Base-by-base conservation (phyloP, 352 stramenopile species). In the Elongisporangium prolatum region DNA sequence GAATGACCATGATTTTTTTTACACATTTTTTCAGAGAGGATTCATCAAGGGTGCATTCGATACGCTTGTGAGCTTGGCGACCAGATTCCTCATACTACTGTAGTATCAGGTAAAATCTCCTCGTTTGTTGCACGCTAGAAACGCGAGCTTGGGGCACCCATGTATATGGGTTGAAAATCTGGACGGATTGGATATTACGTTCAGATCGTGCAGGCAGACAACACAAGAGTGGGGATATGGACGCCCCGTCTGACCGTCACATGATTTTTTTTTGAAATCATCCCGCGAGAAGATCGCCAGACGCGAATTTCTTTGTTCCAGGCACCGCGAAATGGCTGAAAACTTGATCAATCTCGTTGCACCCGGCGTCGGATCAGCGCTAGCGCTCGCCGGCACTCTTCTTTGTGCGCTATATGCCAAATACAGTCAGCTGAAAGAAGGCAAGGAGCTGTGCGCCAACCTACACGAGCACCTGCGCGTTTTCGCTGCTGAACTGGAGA, bases 381-480 rank as follows among this genome's bases (percentile, higher is more conserved):
- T 40, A 5, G 4, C 28, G 4, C 28, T 40, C 8, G 9, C 8
- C 9, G 28, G 28, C 14, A 40, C 28, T 5, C 28, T 40, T 40
- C 28, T 40, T 8, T 5, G 28, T 40, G 28, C 28, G 28, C 28
- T 40, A 14, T 40, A 40, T 9, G 28, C 28, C 9, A 40, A 40
- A 9, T 40, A 40, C 28, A 40, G 9, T 40, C 28, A 40, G 28
- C 8, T 40, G 28, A 40, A 40, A 40, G 52, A 60, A 24, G 48
- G 56, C 52, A 57, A 57, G 37, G 61, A 57, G 52, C 48, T 68
- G 21, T 68, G 61, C 48, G 25, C 50, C 16, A 24, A 44, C 20
- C 37, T 68, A 8, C 40, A 56, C 28, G 16, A 53, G 13, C 61
- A 56, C 18, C 16, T 68, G 4, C 44, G 11, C 9, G 47, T 25